These are phyloP conservation scores for Aquanectria penicillioides DNA, from an alignment of 2,329 filamentous ascomycete species.

Conservation along the genomic window DNA sequence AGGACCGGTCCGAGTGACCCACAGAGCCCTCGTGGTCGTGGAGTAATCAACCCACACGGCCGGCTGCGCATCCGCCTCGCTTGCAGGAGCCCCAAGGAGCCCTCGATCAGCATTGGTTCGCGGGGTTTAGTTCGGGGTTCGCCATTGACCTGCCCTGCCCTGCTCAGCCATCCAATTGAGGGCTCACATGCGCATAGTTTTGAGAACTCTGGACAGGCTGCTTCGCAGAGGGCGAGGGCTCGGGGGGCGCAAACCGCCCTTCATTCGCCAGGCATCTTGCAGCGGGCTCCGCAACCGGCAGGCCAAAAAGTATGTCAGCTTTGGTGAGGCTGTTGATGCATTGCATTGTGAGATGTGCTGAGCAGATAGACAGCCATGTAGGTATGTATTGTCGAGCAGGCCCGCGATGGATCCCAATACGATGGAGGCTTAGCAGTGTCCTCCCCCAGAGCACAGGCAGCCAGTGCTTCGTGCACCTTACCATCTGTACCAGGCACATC, in stretches of 20 bases:
- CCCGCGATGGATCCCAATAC: constrained; percentile 12
- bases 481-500: constrained; percentile 5
- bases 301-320: not conserved
- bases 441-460: no score
- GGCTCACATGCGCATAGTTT: not conserved
- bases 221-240: no score
- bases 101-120: constrained; percentile 13
- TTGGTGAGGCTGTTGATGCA: not conserved
- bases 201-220: not conserved
- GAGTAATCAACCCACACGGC: constrained; percentile 8
- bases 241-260: not conserved
- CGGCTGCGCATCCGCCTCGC: not conserved
- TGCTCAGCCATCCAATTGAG: constrained; percentile 12
- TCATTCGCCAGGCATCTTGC: not conserved
- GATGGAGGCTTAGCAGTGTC: constrained; percentile 13
- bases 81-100: no score
- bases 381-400: no score
- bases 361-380: no score
- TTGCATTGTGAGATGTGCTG: not conserved
- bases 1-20: not conserved
- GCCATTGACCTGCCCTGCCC: not conserved
- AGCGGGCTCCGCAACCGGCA: constrained; percentile 18
- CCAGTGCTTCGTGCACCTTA: no score
- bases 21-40: constrained; percentile 19
- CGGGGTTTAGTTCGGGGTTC: constrained; percentile 11